Evolutionary conservation across 495 filamentous ascomycete species (phyloP).

Genomic region (Podospora fimiseda): DNA sequence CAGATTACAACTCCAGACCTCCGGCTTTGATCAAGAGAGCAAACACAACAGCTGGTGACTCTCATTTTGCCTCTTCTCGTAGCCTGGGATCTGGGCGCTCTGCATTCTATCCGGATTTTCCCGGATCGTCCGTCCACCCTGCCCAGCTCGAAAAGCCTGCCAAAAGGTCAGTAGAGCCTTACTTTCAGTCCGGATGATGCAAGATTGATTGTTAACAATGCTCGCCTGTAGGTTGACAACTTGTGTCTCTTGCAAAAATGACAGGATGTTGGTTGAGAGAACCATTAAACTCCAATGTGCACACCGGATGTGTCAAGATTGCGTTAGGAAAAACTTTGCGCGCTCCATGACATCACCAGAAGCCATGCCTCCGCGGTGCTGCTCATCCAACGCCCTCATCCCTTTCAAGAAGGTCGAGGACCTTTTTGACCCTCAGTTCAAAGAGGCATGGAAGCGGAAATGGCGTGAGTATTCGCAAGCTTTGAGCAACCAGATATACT

Average conservation of each 20-base stretch:
- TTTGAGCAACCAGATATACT: slow-evolving; percentile 68
- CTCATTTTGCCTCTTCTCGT: slow-evolving; percentile 32
- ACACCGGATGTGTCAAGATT: slow-evolving; percentile 71
- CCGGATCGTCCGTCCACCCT: slow-evolving; percentile 25
- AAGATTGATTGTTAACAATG: slow-evolving; percentile 16
- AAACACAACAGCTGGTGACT: slow-evolving; percentile 26
- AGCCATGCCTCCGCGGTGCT: slow-evolving; percentile 77
- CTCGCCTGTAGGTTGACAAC: slow-evolving; percentile 48
- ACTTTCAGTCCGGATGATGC: not conserved
- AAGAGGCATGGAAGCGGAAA: slow-evolving; percentile 69
- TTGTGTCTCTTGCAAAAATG: slow-evolving; percentile 63
- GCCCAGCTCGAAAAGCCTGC: slow-evolving; percentile 21
- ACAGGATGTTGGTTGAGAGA: slow-evolving; percentile 51
- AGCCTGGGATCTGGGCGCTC: slow-evolving; percentile 36
- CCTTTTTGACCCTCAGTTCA: slow-evolving; percentile 66
- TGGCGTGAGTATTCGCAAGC: slow-evolving; percentile 57
- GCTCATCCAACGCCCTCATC: slow-evolving; percentile 63
- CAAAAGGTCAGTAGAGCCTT: slow-evolving; percentile 29
- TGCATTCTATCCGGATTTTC: slow-evolving; percentile 28
- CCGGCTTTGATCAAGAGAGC: slow-evolving; percentile 26
- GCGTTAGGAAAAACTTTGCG: slow-evolving; percentile 64
- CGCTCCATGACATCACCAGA: slow-evolving; percentile 66
- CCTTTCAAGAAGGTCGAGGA: slow-evolving; percentile 67
- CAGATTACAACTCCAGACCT: slow-evolving; percentile 25
- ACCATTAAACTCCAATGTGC: slow-evolving; percentile 65